Percentiles rank a stretch among this genome's conserved stretches.
Conservation (phyloP, 768 basidiomycete genomes). For the Suillus americanus region DNA sequence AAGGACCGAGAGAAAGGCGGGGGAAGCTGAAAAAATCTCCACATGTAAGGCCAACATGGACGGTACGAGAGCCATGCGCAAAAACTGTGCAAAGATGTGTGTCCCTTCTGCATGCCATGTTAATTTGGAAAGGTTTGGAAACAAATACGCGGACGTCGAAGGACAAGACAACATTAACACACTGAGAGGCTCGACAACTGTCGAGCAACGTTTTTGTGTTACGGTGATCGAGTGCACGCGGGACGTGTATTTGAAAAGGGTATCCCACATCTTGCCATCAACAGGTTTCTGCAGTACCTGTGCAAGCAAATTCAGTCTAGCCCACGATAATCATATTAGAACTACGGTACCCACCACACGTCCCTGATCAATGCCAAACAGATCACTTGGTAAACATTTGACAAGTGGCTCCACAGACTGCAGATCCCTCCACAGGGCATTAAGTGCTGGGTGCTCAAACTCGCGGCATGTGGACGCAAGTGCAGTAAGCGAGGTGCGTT, state of each 20-base stretch:
- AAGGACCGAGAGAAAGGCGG: not conserved
- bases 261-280: not conserved
- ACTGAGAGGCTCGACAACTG: not conserved
- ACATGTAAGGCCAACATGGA: constrained; percentile 3
- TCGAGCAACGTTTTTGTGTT: not conserved
- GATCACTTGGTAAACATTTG: not conserved
- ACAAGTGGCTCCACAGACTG: not conserved
- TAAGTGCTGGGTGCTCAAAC: not conserved
- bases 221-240: not conserved
- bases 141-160: constrained; percentile 16
- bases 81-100: constrained; percentile 18
- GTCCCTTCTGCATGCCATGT: constrained; percentile 24
- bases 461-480: not conserved
- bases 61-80: constrained; percentile 24
- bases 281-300: not conserved
- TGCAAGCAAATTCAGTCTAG: not conserved
- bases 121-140: constrained; percentile 21
- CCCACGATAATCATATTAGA: too few species aligned
- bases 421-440: not conserved
- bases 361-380: not conserved
- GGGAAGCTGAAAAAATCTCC: not conserved
- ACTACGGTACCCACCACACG: not conserved
- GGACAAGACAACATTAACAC: constrained; percentile 16
- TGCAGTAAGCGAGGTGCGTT: not conserved
- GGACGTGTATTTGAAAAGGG: not conserved